A percentile compares a stretch with the other conserved stretches of the same genome.
Evolutionary conservation across 2,329 filamentous ascomycete genomes (phyloP).

Genomic region (Penicillium hordei): DNA sequence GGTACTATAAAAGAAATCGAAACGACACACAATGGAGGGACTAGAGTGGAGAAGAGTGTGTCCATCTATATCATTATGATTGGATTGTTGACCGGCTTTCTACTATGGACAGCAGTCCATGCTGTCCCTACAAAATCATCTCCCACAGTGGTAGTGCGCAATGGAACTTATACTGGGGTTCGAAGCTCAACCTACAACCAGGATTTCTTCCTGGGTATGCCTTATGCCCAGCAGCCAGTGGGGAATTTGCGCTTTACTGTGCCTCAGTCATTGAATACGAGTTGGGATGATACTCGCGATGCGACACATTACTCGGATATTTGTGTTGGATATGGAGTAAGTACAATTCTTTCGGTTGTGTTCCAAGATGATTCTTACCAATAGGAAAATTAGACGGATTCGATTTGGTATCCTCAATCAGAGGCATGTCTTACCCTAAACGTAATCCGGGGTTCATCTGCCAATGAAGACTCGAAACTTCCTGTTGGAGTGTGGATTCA

Average conservation of each 20-base stretch:
- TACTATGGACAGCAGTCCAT: slow-evolving; percentile 17
- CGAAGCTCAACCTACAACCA: slow-evolving; percentile 45
- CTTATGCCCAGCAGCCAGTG: slow-evolving; percentile 57
- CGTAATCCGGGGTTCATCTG: slow-evolving; percentile 52
- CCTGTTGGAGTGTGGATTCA: slow-evolving; percentile 64
- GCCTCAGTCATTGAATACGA: slow-evolving; percentile 51
- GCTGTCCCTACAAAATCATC: slow-evolving; percentile 23
- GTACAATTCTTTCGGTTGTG: slow-evolving; percentile 16
- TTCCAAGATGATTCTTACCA: neutral
- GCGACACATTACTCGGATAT: slow-evolving; percentile 49
- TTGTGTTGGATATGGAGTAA: slow-evolving; percentile 54
- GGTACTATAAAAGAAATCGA: neutral
- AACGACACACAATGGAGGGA: neutral
- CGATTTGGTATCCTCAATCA: slow-evolving; percentile 37
- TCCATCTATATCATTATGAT: slow-evolving; percentile 6
- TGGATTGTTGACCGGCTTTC: slow-evolving; percentile 5
- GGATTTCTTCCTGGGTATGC: slow-evolving; percentile 57
- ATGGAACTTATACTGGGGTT: slow-evolving; percentile 52
- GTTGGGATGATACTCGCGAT: slow-evolving; percentile 44
- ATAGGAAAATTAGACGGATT: slow-evolving; percentile 26
- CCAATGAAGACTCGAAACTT: slow-evolving; percentile 43
- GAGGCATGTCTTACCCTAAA: slow-evolving; percentile 66
- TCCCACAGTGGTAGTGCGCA: slow-evolving; percentile 40
- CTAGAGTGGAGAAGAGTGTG: neutral
- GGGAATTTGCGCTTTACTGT: slow-evolving; percentile 55